Percentiles rank a stretch among this genome's conserved stretches.
These are phyloP conservation scores for Botryotinia narcissicola DNA, from an alignment of 2,329 filamentous ascomycete genomes.

Conservation along the genomic window DNA sequence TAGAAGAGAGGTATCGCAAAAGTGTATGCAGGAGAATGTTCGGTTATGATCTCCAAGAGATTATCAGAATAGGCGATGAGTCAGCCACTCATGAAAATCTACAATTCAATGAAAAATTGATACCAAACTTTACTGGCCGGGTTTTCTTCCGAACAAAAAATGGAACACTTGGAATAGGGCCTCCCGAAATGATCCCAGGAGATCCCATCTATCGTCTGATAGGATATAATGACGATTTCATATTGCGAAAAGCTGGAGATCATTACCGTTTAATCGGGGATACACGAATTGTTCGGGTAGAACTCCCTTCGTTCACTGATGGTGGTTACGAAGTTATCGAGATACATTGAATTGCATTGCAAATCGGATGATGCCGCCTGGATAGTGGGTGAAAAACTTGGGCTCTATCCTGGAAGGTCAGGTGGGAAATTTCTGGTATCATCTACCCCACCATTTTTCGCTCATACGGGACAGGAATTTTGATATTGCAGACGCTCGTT, in stretches of 20 bases:
- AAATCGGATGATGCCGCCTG: neutral
- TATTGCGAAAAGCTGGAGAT: fast-evolving
- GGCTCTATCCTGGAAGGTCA: neutral
- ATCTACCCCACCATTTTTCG: neutral
- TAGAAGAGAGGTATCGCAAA: too few relatives aligned
- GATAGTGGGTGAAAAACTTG: neutral
- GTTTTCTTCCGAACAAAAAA: neutral
- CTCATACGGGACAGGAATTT: too few relatives aligned
- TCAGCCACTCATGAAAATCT: too few relatives aligned
- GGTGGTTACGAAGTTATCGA: neutral
- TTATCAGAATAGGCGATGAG: too few relatives aligned
- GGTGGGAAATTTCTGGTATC: neutral
- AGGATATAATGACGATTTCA: neutral
- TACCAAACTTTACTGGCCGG: too few relatives aligned
- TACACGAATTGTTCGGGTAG: neutral
- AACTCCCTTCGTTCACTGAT: neutral
- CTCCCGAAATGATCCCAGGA: neutral
- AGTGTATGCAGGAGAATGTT: too few relatives aligned
- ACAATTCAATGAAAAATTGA: too few relatives aligned
- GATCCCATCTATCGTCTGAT: neutral
- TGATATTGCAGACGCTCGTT: too few relatives aligned
- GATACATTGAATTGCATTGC: neutral
- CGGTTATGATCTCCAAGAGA: too few relatives aligned
- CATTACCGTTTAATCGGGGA: neutral
- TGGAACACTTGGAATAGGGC: fast-evolving